Base-by-base conservation (phyloP, 805 yeast genomes). In the Candida schatavii region DNA sequence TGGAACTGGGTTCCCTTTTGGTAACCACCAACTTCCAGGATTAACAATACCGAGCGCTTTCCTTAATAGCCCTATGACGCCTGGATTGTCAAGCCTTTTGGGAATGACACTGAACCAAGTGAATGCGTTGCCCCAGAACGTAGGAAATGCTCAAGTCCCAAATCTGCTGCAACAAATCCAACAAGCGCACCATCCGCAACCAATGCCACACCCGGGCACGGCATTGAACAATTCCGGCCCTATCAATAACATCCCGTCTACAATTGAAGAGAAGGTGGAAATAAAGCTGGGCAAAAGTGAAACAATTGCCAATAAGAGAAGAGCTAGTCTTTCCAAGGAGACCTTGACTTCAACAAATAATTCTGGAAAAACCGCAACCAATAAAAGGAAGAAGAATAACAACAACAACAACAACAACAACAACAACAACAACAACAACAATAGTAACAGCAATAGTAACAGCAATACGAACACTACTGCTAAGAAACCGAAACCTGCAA, bases 31-130 rank as follows among this genome's bases (percentile, higher is more conserved):
- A 44, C 59, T 53, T 45, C 75, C 55, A 27, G 75, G 65, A 39
- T 59, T 59, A 47, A 59, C 60, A 9, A 67, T 71, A 4, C 75
- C 78, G 0, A 60, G 69, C 9, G 63, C 62, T 1, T 49, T 67
- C 41, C 46, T 66, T n/a, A 65, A 66, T 36, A 70, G 73, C 20
- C 68, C 72, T 21, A 70, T 73, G 55, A 74, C 79, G 2, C 81
- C 82, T 0, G 75, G 76, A 0, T 55, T 77, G 23, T 61, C 62
- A 34, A 60, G 65, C 40, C 54, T 70, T n/a, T 48, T 68, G 25
- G 72, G 73, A 1, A 54, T 67, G 21, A 50, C 58, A 20, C 39
- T 23, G 21, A 18, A 26, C 17, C 39, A 31, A 20, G 22, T 19
- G 31, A 34, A 27, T 47, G 41, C 23, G 37, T 42, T 6, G 48